Percentiles rank a stretch among this genome's conserved stretches.
Conservation (phyloP, 2,329 filamentous ascomycete genomes). For the Aureobasidium sp. region DNA sequence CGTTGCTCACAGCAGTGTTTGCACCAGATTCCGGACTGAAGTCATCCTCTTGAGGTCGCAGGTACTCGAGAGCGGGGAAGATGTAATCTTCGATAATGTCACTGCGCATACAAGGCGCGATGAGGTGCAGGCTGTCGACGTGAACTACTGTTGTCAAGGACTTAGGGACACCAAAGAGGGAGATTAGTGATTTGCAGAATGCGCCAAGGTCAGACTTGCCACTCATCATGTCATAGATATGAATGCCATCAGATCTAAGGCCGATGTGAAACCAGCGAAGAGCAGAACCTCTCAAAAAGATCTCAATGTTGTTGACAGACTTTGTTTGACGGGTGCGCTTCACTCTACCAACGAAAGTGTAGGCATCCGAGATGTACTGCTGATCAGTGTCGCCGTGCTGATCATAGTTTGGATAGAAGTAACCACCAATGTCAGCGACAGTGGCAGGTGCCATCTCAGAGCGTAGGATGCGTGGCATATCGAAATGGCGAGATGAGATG, state of each 20-base stretch:
- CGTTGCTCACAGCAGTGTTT: background rate
- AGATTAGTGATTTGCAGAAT: constrained; percentile 8
- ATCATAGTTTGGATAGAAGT: background rate
- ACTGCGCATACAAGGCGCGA: background rate
- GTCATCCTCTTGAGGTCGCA: background rate
- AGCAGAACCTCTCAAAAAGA: constrained; percentile 9
- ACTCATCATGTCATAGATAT: background rate
- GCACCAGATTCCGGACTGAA: background rate
- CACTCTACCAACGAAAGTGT: constrained; percentile 3
- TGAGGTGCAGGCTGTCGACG: background rate
- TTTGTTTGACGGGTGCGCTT: constrained; percentile 10
- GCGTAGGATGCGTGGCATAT: background rate
- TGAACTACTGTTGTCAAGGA: background rate
- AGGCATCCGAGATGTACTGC: constrained; percentile 1
- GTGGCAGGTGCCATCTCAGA: background rate
- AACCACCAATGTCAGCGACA: constrained; percentile 3
- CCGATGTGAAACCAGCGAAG: constrained; percentile 7
- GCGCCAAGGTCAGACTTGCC: background rate
- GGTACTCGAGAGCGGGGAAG: constrained; percentile 4
- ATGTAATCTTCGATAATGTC: background rate
- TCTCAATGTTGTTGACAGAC: background rate
- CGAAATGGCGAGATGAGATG: background rate
- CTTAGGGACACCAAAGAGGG: background rate
- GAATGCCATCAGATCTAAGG: background rate
- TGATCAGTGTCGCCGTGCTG: background rate